Conservation (phyloP, 805 yeast species). For the Saccharomyces jurei region DNA sequence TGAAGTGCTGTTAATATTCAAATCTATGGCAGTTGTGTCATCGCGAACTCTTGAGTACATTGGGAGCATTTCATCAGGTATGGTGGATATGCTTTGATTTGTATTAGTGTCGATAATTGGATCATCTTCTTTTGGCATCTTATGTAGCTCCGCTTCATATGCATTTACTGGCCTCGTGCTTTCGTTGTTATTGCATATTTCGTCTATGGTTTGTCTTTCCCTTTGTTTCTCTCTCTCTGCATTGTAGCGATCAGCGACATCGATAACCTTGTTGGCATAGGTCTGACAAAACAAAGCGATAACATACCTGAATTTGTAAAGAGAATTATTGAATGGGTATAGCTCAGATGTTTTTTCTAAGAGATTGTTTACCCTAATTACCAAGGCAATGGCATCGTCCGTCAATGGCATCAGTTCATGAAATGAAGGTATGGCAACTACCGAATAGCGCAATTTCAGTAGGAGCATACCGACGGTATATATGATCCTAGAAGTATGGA, state of each 20-base stretch:
- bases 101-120: background rate
- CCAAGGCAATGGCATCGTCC: conserved; percentile 32
- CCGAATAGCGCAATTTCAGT: conserved; percentile 46
- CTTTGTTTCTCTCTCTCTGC: background rate
- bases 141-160: background rate
- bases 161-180: background rate
- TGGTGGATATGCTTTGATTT: background rate
- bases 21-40: background rate
- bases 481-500: conserved; percentile 48
- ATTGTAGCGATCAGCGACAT: conserved; percentile 7
- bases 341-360: conserved; percentile 24
- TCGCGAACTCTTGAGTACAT: background rate
- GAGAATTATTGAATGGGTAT: conserved; percentile 41
- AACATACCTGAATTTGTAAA: conserved; percentile 48
- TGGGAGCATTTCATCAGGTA: background rate
- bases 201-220: background rate
- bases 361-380: conserved; percentile 19
- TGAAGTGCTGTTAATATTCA: background rate
- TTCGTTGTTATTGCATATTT: background rate
- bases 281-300: conserved; percentile 54
- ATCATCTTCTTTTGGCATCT: background rate
- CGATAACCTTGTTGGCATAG: conserved; percentile 45
- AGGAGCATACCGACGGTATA: conserved; percentile 56
- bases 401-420: conserved; percentile 42
- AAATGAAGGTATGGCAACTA: conserved; percentile 44